phyloP scores from a whole-genome alignment of 495 filamentous ascomycete species.

The Hyphodiscus hymeniophilus region DNA sequence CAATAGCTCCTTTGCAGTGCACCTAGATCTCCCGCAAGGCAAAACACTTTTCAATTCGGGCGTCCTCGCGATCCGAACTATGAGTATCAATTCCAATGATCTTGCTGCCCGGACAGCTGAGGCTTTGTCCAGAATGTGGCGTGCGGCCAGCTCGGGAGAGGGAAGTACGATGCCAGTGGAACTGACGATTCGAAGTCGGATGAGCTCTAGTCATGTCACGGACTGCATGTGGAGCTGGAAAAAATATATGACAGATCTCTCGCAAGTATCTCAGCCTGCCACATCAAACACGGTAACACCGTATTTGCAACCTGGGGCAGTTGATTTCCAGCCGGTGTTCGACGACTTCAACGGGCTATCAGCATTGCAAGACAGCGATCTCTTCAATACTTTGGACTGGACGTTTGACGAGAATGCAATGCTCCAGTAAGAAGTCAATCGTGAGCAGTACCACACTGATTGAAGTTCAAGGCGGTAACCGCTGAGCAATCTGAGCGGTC shows the following conservation, averaged over 20 bases:
- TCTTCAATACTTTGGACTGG: not conserved
- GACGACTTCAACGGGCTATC: not conserved
- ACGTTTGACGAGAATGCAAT: not conserved
- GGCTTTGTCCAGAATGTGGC: slow-evolving; percentile 79
- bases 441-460: too few species aligned
- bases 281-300: slow-evolving; percentile 39
- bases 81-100: slow-evolving; percentile 70
- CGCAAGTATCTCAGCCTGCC: not conserved
- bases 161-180: slow-evolving; percentile 56
- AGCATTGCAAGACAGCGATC: not conserved
- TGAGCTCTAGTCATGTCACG: slow-evolving; percentile 82
- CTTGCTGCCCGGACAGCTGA: slow-evolving; percentile 72
- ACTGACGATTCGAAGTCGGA: slow-evolving; percentile 73
- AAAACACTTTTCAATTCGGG: slow-evolving; percentile 62
- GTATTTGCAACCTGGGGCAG: not conserved
- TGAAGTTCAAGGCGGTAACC: too few species aligned
- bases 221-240: slow-evolving; percentile 84
- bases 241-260: not conserved
- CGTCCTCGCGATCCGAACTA: slow-evolving; percentile 61
- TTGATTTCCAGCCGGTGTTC: not conserved
- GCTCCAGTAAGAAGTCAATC: too few species aligned
- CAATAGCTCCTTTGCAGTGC: slow-evolving; percentile 66
- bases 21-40: slow-evolving; percentile 65
- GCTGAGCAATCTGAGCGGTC: too few species aligned
- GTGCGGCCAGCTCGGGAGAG: slow-evolving; percentile 26